Percentiles rank a stretch among this genome's conserved stretches.
Conservation (phyloP, 1,139 yeast genomes). For the Yamadazyma sp. region DNA sequence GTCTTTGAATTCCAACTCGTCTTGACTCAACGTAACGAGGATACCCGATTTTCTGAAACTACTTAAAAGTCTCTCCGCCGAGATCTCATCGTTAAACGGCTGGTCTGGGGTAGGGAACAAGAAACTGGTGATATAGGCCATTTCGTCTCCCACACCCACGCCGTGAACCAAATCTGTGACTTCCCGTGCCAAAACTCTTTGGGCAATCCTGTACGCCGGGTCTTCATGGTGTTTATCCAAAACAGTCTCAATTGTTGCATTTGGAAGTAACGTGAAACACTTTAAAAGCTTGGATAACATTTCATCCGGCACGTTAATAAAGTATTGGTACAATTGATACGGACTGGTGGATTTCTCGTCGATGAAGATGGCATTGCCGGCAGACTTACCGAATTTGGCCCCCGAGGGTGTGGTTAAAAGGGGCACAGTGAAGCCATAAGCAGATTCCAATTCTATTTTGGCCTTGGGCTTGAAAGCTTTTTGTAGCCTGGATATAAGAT, state of each 20-base stretch:
- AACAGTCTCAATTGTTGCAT: conserved; percentile 53
- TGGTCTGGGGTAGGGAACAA: conserved; percentile 62
- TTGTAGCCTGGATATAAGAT: conserved; percentile 68
- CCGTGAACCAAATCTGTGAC: conserved; percentile 90
- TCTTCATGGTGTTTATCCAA: conserved; percentile 51
- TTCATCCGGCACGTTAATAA: conserved; percentile 77
- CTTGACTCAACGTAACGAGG: conserved; percentile 38
- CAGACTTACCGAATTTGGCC: conserved; percentile 94
- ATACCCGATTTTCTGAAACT: conserved; percentile 67
- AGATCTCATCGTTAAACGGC: conserved; percentile 44
- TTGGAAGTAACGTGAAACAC: conserved; percentile 77
- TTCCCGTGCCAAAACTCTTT: conserved; percentile 75
- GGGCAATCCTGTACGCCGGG: conserved; percentile 71
- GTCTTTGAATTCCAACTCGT: conserved; percentile 37
- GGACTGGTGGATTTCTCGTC: conserved; percentile 72
- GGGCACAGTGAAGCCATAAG: conserved; percentile 88
- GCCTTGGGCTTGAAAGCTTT: conserved; percentile 15
- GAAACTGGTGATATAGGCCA: conserved; percentile 62
- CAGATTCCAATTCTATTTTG: conserved; percentile 15
- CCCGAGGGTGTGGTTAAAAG: conserved; percentile 86
- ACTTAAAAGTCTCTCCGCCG: conserved; percentile 54
- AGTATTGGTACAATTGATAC: conserved; percentile 82
- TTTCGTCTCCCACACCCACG: conserved; percentile 65
- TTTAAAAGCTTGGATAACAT: conserved; percentile 69
- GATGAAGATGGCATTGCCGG: conserved; percentile 94